Conservation (phyloP, 495 filamentous ascomycete species). For the Neurospora sp. region DNA sequence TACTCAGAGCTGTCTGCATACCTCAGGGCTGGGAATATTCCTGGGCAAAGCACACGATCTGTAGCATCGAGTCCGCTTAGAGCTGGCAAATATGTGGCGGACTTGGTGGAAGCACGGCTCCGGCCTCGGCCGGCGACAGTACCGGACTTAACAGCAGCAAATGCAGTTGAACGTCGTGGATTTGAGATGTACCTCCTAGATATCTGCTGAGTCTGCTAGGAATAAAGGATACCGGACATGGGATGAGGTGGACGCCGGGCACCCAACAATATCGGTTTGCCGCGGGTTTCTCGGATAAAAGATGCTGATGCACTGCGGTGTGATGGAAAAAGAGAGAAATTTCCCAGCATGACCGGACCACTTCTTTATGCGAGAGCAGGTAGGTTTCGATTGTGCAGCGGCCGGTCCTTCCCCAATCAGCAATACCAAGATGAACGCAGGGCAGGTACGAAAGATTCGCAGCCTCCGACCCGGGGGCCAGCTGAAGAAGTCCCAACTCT, state of each 20-base stretch:
- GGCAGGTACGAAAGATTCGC: not conserved
- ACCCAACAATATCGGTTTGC: not conserved
- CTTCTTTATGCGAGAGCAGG: not conserved
- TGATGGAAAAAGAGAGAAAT: not conserved
- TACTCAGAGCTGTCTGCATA: not conserved
- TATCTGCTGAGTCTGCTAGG: not conserved
- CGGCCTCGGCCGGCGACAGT: not conserved
- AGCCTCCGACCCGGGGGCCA: not conserved
- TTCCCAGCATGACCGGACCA: not conserved
- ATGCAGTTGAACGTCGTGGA: not conserved
- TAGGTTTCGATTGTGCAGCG: not conserved
- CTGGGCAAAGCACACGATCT: not conserved
- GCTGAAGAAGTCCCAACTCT: no score
- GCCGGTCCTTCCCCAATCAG: not conserved
- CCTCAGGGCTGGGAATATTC: not conserved
- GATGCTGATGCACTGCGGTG: not conserved
- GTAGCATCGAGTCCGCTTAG: not conserved
- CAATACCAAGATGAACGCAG: not conserved
- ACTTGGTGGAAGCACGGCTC: not conserved
- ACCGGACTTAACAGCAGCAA: not conserved
- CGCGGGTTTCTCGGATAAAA: not conserved
- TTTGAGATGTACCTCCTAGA: not conserved
- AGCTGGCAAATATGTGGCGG: not conserved
- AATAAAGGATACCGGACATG: not conserved
- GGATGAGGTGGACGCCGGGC: not conserved